These are phyloP conservation scores for Dactylorhiza incarnata DNA, from an alignment of 106 monocot species.

Conservation along the genomic window DNA sequence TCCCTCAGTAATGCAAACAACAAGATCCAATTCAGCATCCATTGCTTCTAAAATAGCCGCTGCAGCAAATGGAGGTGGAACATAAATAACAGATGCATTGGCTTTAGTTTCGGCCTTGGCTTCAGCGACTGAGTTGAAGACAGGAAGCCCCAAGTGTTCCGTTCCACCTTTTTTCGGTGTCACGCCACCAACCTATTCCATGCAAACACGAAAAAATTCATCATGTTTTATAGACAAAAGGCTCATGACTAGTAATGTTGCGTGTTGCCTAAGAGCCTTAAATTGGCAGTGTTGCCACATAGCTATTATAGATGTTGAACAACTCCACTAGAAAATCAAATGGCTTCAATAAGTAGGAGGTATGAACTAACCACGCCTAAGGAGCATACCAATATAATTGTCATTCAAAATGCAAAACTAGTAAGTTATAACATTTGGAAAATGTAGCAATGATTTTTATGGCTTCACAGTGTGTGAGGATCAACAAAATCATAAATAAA, in stretches of 20 bases:
- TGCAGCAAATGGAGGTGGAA: conserved; percentile 92
- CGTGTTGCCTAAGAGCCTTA: not conserved
- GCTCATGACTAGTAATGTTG: not conserved
- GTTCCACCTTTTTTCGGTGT: conserved; percentile 97
- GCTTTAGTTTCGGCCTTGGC: conserved; percentile 97
- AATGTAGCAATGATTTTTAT: not conserved
- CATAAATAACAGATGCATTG: conserved; percentile 92
- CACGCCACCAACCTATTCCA: conserved; percentile 76
- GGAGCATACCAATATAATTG: not conserved
- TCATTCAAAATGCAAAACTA: not conserved
- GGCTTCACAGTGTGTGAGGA: not conserved
- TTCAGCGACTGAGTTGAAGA: conserved; percentile 88
- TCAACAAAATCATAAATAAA: not conserved
- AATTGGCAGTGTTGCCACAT: not conserved
- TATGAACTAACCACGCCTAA: not conserved
- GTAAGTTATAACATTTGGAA: not conserved
- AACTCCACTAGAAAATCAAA: not conserved
- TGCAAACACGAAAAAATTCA: conserved; percentile 2
- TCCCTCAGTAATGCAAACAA: conserved; percentile 86
- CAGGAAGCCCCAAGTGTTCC: conserved; percentile 84
- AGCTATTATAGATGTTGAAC: not conserved
- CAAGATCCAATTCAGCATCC: conserved; percentile 89
- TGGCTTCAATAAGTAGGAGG: not conserved
- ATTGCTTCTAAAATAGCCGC: conserved; percentile 93
- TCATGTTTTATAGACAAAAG: not conserved